Percentiles rank a stretch among this genome's conserved stretches.
These are phyloP conservation scores for Candida tetrigidarum DNA, from an alignment of 1,139 yeast species.

Conservation along the genomic window DNA sequence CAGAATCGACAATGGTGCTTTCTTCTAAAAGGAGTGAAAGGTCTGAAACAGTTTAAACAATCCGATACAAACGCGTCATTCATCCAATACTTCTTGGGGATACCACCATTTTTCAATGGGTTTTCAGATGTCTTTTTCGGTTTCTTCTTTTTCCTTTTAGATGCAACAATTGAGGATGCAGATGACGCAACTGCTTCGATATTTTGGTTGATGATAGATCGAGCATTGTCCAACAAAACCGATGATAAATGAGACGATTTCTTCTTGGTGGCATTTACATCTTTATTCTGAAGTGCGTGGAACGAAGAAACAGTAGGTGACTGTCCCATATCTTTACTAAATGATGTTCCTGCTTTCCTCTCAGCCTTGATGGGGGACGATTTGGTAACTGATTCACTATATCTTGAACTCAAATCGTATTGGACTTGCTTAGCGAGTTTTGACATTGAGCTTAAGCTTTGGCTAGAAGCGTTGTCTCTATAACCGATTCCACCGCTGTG, in stretches of 20 bases:
- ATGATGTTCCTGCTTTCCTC: conserved; percentile 16
- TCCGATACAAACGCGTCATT: conserved; percentile 85
- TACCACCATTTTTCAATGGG: conserved; percentile 52
- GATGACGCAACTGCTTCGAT: conserved; percentile 35
- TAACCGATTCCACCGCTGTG: conserved; percentile 5
- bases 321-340: conserved; percentile 11
- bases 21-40: conserved; percentile 79
- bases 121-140: conserved; percentile 46
- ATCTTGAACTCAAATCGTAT: conserved; percentile 21
- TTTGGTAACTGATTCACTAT: conserved; percentile 33
- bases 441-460: conserved; percentile 6
- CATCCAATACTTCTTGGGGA: conserved; percentile 87
- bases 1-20: conserved; percentile 96
- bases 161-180: conserved; percentile 31
- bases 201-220: conserved; percentile 36
- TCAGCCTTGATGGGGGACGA: conserved; percentile 37
- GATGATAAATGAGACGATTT: conserved; percentile 39
- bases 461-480: conserved; percentile 6
- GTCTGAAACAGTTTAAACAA: conserved; percentile 75
- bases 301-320: conserved; percentile 51
- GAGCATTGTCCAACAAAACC: conserved; percentile 45
- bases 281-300: conserved; percentile 32
- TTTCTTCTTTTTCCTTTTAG: conserved; percentile 28
- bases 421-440: conserved; percentile 10
- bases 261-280: conserved; percentile 25